These are phyloP conservation scores for Solanum stenotomum DNA, from an alignment of 257 asterid genomes.

Conservation along the genomic window DNA sequence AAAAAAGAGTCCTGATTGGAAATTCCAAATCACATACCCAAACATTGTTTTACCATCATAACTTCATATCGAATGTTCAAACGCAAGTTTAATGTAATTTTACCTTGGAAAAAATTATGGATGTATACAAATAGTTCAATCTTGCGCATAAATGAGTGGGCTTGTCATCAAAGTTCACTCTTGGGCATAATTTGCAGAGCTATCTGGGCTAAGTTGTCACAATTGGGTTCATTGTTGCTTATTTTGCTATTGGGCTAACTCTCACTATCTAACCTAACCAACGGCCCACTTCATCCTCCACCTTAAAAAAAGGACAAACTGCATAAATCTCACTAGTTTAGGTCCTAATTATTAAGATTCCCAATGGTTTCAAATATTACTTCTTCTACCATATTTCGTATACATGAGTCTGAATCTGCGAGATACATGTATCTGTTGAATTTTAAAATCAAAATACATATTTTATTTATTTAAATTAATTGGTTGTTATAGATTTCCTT, in stretches of 20 bases:
- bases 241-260: background rate
- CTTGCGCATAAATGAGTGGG: background rate
- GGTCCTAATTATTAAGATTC: too few species aligned
- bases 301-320: background rate
- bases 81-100: background rate
- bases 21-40: background rate
- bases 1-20: background rate
- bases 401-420: too few species aligned
- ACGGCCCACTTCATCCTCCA: background rate
- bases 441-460: too few species aligned
- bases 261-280: background rate
- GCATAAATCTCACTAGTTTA: too few species aligned
- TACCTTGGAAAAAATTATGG: background rate
- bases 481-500: too few species aligned
- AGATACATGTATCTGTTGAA: too few species aligned
- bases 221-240: background rate
- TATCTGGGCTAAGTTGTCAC: background rate
- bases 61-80: background rate
- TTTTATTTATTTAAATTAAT: too few species aligned
- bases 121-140: background rate
- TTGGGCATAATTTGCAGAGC: background rate
- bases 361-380: too few species aligned
- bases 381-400: too few species aligned
- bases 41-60: background rate
- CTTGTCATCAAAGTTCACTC: background rate